Evolutionary conservation across 768 basidiomycete species (phyloP).

Genomic region (Butyriboletus loyo): DNA sequence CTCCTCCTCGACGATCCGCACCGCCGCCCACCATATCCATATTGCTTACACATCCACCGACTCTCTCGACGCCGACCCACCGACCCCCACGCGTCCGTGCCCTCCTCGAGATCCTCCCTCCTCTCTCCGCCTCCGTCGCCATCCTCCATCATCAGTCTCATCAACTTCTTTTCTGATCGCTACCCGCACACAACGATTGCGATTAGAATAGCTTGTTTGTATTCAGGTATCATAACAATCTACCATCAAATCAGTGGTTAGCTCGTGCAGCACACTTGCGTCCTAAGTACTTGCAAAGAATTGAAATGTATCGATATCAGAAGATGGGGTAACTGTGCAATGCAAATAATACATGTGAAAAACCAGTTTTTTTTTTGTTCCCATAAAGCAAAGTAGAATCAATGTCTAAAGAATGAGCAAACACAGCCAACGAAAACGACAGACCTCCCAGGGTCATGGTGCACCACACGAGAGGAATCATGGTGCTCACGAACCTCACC

Average conservation of each 20-base stretch:
- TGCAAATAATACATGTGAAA: conserved; percentile 38
- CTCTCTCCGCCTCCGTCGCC: conserved; percentile 21
- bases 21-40: conserved; percentile 13
- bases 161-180: conserved; percentile 20
- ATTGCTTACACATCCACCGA: conserved; percentile 28
- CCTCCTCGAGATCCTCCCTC: not conserved
- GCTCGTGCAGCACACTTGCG: conserved; percentile 15
- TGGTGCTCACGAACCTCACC: too few species aligned
- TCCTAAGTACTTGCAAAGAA: conserved; percentile 24
- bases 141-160: not conserved
- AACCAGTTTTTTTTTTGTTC: conserved; percentile 9
- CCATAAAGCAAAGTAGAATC: conserved; percentile 21
- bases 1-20: conserved; percentile 30
- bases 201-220: conserved; percentile 31
- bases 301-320: conserved; percentile 17
- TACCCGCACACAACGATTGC: not conserved
- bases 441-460: conserved; percentile 7
- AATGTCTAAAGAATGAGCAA: conserved; percentile 19
- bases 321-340: conserved; percentile 23
- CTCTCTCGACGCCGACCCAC: conserved; percentile 17
- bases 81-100: conserved; percentile 17
- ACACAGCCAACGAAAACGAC: conserved; percentile 12
- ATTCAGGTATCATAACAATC: conserved; percentile 32
- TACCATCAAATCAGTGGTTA: conserved; percentile 22
- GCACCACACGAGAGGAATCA: too few species aligned